Percentiles rank a stretch among this genome's conserved stretches.
Conservation (phyloP, 805 yeast genomes). For the Saccharomycopsis selenospora region DNA sequence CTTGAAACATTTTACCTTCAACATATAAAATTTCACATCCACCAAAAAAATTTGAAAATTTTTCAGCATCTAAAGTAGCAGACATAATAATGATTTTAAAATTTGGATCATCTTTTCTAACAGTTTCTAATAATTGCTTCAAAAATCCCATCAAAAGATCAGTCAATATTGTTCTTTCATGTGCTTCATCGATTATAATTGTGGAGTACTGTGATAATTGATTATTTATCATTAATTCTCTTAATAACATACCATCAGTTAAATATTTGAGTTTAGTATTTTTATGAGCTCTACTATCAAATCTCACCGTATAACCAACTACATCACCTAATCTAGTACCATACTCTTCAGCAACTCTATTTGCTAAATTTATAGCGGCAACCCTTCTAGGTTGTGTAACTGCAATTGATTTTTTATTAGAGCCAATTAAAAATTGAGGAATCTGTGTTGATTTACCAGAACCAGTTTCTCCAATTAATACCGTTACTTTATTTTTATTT, state of each 20-base stretch:
- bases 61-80: conserved; percentile 91
- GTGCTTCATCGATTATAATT: conserved; percentile 91
- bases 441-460: conserved; percentile 97
- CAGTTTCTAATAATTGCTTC: conserved; percentile 48
- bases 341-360: conserved; percentile 83
- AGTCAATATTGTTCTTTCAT: conserved; percentile 89
- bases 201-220: conserved; percentile 59
- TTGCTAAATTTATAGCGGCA: conserved; percentile 91
- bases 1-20: conserved; percentile 87
- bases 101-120: conserved; percentile 40
- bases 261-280: conserved; percentile 72
- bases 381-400: conserved; percentile 97
- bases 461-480: conserved; percentile 94
- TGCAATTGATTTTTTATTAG: conserved; percentile 53
- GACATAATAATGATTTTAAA: conserved; percentile 84
- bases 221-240: conserved; percentile 80
- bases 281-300: conserved; percentile 57
- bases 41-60: conserved; percentile 70
- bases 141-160: conserved; percentile 86
- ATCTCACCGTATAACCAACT: conserved; percentile 92
- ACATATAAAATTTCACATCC: conserved; percentile 78
- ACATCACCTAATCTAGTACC: conserved; percentile 71
- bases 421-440: conserved; percentile 77
- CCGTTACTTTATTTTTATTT: conserved; percentile 53
- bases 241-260: conserved; percentile 94